Evolutionary conservation across 2,329 filamentous ascomycete species (phyloP), one percentile per base, ranked within the genome.

Genomic region (Neopestalotiopsis rosae): DNA sequence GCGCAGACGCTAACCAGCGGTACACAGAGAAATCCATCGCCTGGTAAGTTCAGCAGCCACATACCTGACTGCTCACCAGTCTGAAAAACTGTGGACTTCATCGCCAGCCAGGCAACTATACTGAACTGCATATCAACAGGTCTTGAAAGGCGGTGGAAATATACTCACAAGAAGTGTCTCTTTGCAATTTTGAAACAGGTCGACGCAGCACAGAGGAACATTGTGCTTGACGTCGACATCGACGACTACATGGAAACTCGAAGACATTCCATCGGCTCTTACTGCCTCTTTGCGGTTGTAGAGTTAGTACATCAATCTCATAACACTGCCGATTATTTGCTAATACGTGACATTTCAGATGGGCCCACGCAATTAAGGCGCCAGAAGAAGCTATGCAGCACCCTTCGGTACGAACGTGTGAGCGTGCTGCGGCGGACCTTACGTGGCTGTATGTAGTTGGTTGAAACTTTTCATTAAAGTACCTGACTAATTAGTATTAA

Each of bases 161-260:
- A 38, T 5, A 63, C 61, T 17, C 61, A 63, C 34, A 14, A 28
- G 24, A 63, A 63, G 13, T 63, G 61, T 17, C 30, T 63, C 4
- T 63, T 38, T 40, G 61, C 61, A 5, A 63, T 63, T n/a, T 32
- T 63, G 10, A 14, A 63, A 20, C 61, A 63, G 24, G 61, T 63
- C 24, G 61, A 63, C 40, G 13, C 24, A 40, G 61, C 30, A 5
- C 61, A 63, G 34, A 63, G 24, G 17, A 14, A 63, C 2, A 45
- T 28, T 40, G 32, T 5, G 14, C 61, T 63, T 28, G 61, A 63
- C 24, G 61, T 63, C 10, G 61, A 14, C 34, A 63, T 63, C 30
- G 28, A 14, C 40, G 61, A 63, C 34, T 63, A 63, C 9, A 63
- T 63, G 17, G 61, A 63, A 17, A 63, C 61, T 1, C 61, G 61